These are phyloP conservation scores for Lepidium didymum DNA, from an alignment of 345 rosid species.

Conservation along the genomic window DNA sequence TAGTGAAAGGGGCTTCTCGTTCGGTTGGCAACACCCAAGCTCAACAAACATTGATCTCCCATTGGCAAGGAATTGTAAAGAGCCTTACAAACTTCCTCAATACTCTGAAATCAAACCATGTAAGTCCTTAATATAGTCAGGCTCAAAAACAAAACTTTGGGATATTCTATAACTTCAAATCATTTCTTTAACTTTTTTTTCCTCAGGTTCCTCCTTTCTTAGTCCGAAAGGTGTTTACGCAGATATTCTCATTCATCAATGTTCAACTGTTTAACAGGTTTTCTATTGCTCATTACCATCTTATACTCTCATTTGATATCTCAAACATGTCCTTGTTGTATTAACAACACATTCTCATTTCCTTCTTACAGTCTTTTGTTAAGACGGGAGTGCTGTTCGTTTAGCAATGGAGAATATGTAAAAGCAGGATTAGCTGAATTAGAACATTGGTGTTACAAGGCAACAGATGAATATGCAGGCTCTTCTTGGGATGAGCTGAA, in stretches of 20 bases:
- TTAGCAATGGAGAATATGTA: conserved; percentile 86
- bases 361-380: conserved; percentile 46
- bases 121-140: conserved; percentile 33
- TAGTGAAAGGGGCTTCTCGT: conserved; percentile 82
- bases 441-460: conserved; percentile 86
- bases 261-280: conserved; percentile 90
- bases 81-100: conserved; percentile 82
- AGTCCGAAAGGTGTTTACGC: conserved; percentile 81
- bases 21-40: conserved; percentile 70
- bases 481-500: conserved; percentile 38
- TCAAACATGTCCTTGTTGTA: neutral
- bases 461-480: conserved; percentile 91
- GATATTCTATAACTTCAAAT: neutral
- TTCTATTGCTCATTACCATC: neutral
- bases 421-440: conserved; percentile 80
- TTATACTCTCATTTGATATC: neutral
- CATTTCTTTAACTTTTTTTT: neutral
- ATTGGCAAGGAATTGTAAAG: conserved; percentile 96
- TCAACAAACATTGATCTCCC: conserved; percentile 85
- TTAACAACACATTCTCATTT: neutral
- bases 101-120: conserved; percentile 69
- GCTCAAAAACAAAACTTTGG: neutral
- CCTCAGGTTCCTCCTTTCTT: conserved; percentile 79
- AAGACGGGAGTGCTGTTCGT: conserved; percentile 87
- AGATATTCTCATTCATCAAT: conserved; percentile 86